phyloP scores from a whole-genome alignment of 768 basidiomycete species.

The Hygrocybe punicea region DNA sequence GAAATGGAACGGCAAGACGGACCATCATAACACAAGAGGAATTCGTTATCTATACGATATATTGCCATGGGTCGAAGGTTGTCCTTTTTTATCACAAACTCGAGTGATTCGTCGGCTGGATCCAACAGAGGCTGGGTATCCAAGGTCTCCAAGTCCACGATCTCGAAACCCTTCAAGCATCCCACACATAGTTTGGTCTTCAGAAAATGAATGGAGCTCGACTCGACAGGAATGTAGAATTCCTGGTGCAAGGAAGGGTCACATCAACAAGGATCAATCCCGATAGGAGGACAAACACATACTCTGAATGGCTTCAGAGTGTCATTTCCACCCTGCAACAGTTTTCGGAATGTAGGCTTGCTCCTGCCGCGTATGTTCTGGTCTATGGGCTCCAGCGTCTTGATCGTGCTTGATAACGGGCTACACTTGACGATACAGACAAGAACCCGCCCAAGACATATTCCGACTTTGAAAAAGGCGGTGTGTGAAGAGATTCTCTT shows the following conservation, averaged over 20 bases:
- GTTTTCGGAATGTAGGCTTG: slow-evolving; percentile 91
- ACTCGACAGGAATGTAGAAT: slow-evolving; percentile 98
- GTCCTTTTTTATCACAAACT: slow-evolving; percentile 89
- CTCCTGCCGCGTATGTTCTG: slow-evolving; percentile 72
- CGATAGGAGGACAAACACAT: slow-evolving; percentile 11
- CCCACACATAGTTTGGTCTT: slow-evolving; percentile 98
- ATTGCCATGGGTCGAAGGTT: slow-evolving; percentile 92
- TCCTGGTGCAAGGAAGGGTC: slow-evolving; percentile 52
- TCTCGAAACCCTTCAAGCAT: slow-evolving; percentile 96
- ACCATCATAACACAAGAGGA: slow-evolving; percentile 97
- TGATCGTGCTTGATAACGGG: slow-evolving; percentile 94
- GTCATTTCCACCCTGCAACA: slow-evolving; percentile 93
- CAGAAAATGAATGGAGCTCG: slow-evolving; percentile 93
- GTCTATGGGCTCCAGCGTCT: slow-evolving; percentile 94
- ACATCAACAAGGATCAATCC: background rate
- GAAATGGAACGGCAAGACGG: slow-evolving; percentile 24
- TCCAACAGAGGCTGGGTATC: slow-evolving; percentile 96
- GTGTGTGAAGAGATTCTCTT: slow-evolving; percentile 96
- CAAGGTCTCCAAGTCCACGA: slow-evolving; percentile 93
- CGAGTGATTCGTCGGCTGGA: slow-evolving; percentile 84
- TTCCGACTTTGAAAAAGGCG: slow-evolving; percentile 95
- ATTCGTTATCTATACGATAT: slow-evolving; percentile 94
- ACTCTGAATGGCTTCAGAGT: slow-evolving; percentile 90
- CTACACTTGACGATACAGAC: slow-evolving; percentile 97
- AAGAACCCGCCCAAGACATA: slow-evolving; percentile 84